Evolutionary conservation across 2,329 filamentous ascomycete species (phyloP).

Genomic region (Incumbomyces delicatus): DNA sequence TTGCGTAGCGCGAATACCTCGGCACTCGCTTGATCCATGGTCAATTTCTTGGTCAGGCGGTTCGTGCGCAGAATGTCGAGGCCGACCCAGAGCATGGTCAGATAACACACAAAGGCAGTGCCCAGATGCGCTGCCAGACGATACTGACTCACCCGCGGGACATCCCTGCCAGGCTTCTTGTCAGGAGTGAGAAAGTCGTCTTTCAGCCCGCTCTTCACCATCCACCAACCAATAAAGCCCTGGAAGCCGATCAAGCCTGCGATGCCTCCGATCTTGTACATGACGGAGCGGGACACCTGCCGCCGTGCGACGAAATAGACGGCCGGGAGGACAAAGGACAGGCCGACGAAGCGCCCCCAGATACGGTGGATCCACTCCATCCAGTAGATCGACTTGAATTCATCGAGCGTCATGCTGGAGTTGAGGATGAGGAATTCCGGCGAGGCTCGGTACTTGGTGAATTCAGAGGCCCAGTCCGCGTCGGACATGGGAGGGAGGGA

Average conservation of each 20-base stretch:
- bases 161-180: constrained; percentile 52
- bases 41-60: constrained; percentile 30
- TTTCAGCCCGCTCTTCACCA: constrained; percentile 93
- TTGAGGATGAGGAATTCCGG: constrained; percentile 91
- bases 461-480: constrained; percentile 84
- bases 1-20: constrained; percentile 53
- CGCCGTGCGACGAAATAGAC: constrained; percentile 77
- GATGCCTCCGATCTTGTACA: constrained; percentile 68
- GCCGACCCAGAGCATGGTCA: constrained; percentile 86
- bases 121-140: constrained; percentile 80
- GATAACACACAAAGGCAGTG: constrained; percentile 85
- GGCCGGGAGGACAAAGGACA: constrained; percentile 81
- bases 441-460: constrained; percentile 80
- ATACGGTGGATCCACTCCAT: constrained; percentile 98
- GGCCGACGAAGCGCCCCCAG: constrained; percentile 84
- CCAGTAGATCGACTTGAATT: constrained; percentile 98
- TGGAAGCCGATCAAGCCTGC: constrained; percentile 87
- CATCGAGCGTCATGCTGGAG: constrained; percentile 78
- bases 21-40: constrained; percentile 52
- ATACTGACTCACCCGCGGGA: constrained; percentile 75
- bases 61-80: constrained; percentile 73
- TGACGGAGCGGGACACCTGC: constrained; percentile 69
- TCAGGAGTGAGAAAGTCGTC: constrained; percentile 91
- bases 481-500: constrained; percentile 71
- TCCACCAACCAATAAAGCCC: constrained; percentile 96